Evolutionary conservation across 2,329 filamentous ascomycete genomes (phyloP), one percentile per base, ranked within the genome.

Genomic region (Fusarium sp.): DNA sequence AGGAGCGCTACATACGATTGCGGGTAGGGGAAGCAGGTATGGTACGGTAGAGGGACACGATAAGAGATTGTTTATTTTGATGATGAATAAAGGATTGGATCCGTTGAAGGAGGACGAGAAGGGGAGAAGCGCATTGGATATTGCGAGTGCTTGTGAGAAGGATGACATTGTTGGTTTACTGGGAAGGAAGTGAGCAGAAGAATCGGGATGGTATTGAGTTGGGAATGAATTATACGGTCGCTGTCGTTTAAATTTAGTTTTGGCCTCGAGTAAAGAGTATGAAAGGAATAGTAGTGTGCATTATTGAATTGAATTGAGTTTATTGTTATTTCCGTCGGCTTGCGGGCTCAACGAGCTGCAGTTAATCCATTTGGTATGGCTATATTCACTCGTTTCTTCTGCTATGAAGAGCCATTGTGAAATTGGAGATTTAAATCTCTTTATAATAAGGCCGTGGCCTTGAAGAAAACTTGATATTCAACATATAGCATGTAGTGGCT

Each of bases 81-180:
- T 76, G 53, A 44, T 76, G 41, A 20, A 37, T 1, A 72, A 70
- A 14, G 73, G 73, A 4, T 4, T 72, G 2, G 73, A 76, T 49
- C 73, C 73, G 1, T 11, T 76, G 60, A 73, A 41, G 46, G 74
- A 76, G 55, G 73, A 76, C 40, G 14, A 15, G 0, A 57, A 54
- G 23, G 73, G 74, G 23, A 72, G 71, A 33, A 76, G 67, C 12
- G 71, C 73, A 5, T 60, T 76, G 48, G 73, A 76, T 59, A 35
- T 73, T 10, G 74, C 74, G 8, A 76, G 61, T 64, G 74, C 73
- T 49, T 73, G 45, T 50, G 72, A 67, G 20, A 75, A 74, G 37
- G 35, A 70, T 38, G 62, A 60, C 14, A 70, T 76, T 41, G 60
- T 76, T 18, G 45, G 27, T 6, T 54, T 75, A 3, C 27, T 76